phyloP scores from a whole-genome alignment of 2,329 filamentous ascomycete species.

The Aspergillus texensis region DNA sequence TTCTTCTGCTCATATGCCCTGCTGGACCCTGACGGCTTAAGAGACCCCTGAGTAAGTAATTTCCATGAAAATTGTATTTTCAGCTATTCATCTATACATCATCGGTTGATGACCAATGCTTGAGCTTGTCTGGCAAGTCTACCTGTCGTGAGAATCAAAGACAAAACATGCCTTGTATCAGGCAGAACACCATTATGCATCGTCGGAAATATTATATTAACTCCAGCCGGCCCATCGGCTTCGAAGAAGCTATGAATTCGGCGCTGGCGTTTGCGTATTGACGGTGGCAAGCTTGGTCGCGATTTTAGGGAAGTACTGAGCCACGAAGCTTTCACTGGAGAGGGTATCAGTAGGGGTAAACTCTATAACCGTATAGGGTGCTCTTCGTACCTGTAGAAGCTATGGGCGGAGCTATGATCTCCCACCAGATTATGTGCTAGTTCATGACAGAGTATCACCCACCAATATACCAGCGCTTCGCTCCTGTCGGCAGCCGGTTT shows the following conservation, averaged over 20 bases:
- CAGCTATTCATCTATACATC: neutral
- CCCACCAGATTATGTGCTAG: constrained; percentile 88
- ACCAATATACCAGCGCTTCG: constrained; percentile 85
- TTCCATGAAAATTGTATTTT: neutral
- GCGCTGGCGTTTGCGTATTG: neutral
- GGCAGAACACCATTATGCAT: neutral
- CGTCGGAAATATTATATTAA: neutral
- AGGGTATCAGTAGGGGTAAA: constrained; percentile 6
- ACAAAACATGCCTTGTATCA: neutral
- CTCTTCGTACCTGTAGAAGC: constrained; percentile 65
- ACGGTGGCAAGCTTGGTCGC: constrained; percentile 54
- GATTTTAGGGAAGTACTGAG: constrained; percentile 75
- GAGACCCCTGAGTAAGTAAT: neutral
- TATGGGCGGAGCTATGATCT: constrained; percentile 76
- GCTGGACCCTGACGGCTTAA: neutral
- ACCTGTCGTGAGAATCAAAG: neutral
- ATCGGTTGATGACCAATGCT: neutral
- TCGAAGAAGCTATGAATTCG: neutral
- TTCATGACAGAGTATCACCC: constrained; percentile 93
- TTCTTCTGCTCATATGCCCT: neutral
- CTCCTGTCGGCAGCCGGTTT: constrained; percentile 52
- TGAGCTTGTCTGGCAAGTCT: neutral
- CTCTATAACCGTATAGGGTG: neutral
- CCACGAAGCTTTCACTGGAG: constrained; percentile 71
- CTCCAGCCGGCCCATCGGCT: neutral